A percentile compares a stretch with the other conserved stretches of the same genome.
Evolutionary conservation across 2,329 filamentous ascomycete genomes (phyloP).

Genomic region (Fusarium secorum): DNA sequence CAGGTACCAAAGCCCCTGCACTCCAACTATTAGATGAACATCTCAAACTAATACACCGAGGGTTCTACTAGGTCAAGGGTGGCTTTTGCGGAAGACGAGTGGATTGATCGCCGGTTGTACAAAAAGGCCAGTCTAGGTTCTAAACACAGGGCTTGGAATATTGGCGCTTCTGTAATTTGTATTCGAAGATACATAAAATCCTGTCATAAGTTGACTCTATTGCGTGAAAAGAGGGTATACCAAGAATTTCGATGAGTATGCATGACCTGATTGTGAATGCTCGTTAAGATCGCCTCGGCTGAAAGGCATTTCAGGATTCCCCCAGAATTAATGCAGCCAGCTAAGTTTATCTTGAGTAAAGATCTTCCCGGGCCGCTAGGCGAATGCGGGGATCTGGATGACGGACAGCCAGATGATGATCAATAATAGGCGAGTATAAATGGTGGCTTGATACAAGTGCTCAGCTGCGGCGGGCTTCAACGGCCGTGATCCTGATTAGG

Average conservation of each 20-base stretch:
- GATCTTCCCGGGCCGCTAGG: constrained; percentile 20
- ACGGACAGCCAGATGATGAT: neutral
- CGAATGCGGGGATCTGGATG: constrained; percentile 15
- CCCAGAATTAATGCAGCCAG: constrained; percentile 6
- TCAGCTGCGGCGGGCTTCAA: neutral
- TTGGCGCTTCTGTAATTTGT: neutral
- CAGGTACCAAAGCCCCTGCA: constrained; percentile 16
- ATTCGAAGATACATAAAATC: neutral
- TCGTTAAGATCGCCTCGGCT: neutral
- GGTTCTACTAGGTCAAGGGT: neutral
- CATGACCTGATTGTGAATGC: neutral
- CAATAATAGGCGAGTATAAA: neutral
- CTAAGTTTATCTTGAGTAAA: constrained; percentile 15
- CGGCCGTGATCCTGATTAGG: neutral
- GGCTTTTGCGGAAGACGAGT: neutral
- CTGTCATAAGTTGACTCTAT: neutral
- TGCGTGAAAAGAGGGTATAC: neutral
- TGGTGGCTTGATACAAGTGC: constrained; percentile 2
- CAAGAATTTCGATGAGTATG: too few species aligned
- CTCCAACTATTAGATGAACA: neutral
- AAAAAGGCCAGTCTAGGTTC: neutral
- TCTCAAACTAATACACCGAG: constrained; percentile 7
- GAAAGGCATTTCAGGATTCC: neutral
- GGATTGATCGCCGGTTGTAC: constrained; percentile 15
- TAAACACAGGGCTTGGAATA: neutral